Conservation (phyloP, 2,329 filamentous ascomycete genomes). For the Fusarium verticillioides region DNA sequence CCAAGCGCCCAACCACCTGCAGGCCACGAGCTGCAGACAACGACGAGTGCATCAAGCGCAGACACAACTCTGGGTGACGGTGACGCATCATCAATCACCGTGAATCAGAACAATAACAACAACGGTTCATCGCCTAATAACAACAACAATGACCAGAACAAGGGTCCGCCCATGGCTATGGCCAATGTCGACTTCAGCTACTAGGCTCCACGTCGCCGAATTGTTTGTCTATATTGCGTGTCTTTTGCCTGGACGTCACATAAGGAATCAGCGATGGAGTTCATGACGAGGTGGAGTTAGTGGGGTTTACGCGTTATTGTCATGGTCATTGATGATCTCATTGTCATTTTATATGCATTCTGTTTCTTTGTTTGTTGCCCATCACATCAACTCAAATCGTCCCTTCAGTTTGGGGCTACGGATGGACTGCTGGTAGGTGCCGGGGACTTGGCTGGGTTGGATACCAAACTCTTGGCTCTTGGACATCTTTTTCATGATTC, state of each 20-base stretch:
- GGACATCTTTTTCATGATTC: constrained; percentile 25
- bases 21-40: constrained; percentile 63
- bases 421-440: constrained; percentile 25
- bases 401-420: constrained; percentile 31
- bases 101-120: constrained; percentile 49
- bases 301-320: constrained; percentile 36
- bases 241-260: constrained; percentile 43
- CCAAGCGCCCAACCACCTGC: constrained; percentile 63
- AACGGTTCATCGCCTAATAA: constrained; percentile 47
- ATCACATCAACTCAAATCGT: constrained; percentile 12
- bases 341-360: constrained; percentile 21
- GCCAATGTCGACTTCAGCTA: constrained; percentile 73
- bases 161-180: constrained; percentile 64
- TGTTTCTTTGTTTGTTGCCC: constrained; percentile 13
- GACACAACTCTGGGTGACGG: constrained; percentile 54
- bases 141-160: constrained; percentile 58
- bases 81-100: constrained; percentile 54
- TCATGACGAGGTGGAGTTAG: constrained; percentile 44
- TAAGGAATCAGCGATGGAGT: constrained; percentile 51
- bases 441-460: constrained; percentile 26
- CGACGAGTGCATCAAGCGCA: constrained; percentile 57
- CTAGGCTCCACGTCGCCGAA: constrained; percentile 50
- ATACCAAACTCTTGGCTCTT: constrained; percentile 36
- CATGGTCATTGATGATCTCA: constrained; percentile 9
- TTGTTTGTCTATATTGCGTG: constrained; percentile 45